These are phyloP conservation scores for Didymella sp. DNA, from an alignment of 2,329 filamentous ascomycete genomes.

Conservation along the genomic window DNA sequence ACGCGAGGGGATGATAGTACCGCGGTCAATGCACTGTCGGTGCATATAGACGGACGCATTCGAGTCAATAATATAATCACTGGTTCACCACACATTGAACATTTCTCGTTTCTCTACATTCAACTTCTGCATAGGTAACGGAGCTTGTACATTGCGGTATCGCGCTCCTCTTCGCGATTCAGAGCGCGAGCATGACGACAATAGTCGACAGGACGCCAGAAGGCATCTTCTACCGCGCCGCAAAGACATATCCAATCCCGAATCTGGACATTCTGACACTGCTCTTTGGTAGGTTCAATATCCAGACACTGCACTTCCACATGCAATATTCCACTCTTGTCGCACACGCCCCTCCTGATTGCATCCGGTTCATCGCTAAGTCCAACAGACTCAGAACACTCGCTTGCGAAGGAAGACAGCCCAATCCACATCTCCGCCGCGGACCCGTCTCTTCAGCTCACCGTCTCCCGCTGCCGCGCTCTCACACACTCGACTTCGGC, in stretches of 20 bases:
- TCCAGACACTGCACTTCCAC: background rate
- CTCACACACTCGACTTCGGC: constrained; percentile 62
- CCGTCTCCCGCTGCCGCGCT: constrained; percentile 58
- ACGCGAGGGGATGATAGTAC: constrained; percentile 1
- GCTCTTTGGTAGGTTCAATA: constrained; percentile 46
- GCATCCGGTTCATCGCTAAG: background rate
- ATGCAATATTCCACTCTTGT: background rate
- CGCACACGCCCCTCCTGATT: background rate
- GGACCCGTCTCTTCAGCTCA: constrained; percentile 62
- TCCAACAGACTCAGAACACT: constrained; percentile 37
- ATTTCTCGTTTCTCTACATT: background rate
- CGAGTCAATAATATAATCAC: background rate
- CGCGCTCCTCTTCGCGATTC: background rate
- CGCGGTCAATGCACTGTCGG: background rate
- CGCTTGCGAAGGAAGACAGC: constrained; percentile 55
- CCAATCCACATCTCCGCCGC: constrained; percentile 65
- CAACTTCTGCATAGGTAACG: background rate
- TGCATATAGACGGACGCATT: background rate
- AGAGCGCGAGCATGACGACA: constrained; percentile 35
- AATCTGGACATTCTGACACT: constrained; percentile 52
- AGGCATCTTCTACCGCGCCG: constrained; percentile 42
- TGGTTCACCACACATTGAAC: background rate
- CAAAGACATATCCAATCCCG: constrained; percentile 45
- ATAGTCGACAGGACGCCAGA: constrained; percentile 42
- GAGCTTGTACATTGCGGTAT: background rate